phyloP scores from a whole-genome alignment of 805 yeast species.

The Candida qinlingensis region DNA sequence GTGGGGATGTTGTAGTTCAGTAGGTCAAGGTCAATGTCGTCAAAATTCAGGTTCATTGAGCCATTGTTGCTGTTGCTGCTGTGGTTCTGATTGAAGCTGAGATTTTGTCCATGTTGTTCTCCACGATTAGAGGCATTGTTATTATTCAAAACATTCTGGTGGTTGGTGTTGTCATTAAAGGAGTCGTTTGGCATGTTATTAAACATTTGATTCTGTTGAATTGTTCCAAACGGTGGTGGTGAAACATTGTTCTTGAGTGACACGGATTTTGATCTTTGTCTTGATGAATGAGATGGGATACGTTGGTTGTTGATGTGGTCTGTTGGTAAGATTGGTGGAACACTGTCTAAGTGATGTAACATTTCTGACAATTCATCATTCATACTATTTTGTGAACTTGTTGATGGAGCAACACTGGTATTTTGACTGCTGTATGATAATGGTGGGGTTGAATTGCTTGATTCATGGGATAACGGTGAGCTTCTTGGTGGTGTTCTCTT shows the following conservation, averaged over 20 bases:
- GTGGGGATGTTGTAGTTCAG: slow-evolving; percentile 8
- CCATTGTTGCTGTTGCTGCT: slow-evolving; percentile 1
- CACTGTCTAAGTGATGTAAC: slow-evolving; percentile 22
- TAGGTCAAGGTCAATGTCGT: slow-evolving; percentile 8
- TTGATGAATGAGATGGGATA: slow-evolving; percentile 6
- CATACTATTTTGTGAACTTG: not conserved
- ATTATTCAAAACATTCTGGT: too few relatives aligned
- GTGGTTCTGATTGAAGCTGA: not conserved
- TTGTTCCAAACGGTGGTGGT: slow-evolving; percentile 2
- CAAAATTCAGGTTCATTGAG: not conserved
- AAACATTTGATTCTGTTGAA: too few relatives aligned
- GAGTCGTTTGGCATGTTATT: too few relatives aligned
- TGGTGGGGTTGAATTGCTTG: slow-evolving; percentile 3
- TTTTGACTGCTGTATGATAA: not conserved
- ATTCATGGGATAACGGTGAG: slow-evolving; percentile 14
- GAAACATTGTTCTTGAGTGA: slow-evolving; percentile 8
- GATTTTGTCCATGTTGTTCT: too few relatives aligned
- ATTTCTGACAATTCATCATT: slow-evolving; percentile 20
- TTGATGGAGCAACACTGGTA: not conserved
- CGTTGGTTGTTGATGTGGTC: slow-evolving; percentile 7
- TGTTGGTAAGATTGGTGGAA: slow-evolving; percentile 23
- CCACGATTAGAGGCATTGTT: too few relatives aligned
- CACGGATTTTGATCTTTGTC: slow-evolving; percentile 11
- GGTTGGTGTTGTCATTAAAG: too few relatives aligned
- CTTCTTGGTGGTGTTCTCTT: slow-evolving; percentile 7